Base-by-base conservation (phyloP, 179 eudicot species). In the Actinidia polygama region DNA sequence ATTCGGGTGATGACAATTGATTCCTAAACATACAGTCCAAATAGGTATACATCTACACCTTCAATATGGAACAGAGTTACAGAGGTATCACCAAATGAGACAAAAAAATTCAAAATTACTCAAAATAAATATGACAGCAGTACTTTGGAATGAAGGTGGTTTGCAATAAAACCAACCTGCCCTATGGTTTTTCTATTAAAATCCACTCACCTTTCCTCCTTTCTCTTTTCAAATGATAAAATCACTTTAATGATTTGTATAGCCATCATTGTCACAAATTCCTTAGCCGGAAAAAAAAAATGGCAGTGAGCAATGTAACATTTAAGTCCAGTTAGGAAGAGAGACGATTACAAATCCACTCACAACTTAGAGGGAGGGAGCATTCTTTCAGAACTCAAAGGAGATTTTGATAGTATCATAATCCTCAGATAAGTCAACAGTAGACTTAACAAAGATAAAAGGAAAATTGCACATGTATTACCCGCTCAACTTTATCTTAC, bases 11-110 rank as follows among this genome's bases (percentile, higher is more conserved):
- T 89, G 87, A 73, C 97, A 93, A 62, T 89, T 90, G 83, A 95
- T 90, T 95, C 98, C 84, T 95, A 97, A 62, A 92, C 97, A 84
- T 94, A 95, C 95, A 95, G 89, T 61, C 91, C 93, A 87, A 94
- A 95, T 26, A 95, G 89, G 88, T 97, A 95, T 24, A 95, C 91
- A 88, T 95, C 98, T 64, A 94, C 97, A 36, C 98, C 98, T 80
- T 88, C 93, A 84, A 92, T 88, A 93, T 86, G 94, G 99, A 86
- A 95, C n/a, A n/a, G n/a, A n/a, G n/a, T n/a, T n/a, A 95, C 85
- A 95, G 83, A 74, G 93, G 93, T 75, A 95, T 86, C 83, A 93
- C 97, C 99, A 80, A 69, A 66, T 24, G 50, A 80, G 19, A 66
- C 24, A 23, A 73, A 12, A 79, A 64, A 78, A 78, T 15, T 71